Conservation (phyloP, 768 basidiomycete species). For the Hypholoma fasciculare region DNA sequence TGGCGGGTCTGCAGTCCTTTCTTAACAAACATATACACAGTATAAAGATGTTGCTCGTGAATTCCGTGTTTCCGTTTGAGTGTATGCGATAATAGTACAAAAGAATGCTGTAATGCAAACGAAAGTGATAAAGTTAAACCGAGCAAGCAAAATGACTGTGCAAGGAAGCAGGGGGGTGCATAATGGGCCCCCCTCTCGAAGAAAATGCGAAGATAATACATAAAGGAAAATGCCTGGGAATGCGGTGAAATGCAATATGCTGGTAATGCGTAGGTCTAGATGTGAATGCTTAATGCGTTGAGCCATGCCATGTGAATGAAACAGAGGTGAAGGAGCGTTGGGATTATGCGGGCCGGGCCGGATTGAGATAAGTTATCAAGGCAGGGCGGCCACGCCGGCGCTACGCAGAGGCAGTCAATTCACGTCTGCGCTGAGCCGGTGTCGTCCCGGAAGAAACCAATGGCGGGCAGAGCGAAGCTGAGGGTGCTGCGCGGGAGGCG, state of each 20-base stretch:
- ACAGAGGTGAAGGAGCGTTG: background rate
- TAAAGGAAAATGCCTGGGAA: slow-evolving; percentile 1
- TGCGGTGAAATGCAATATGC: background rate
- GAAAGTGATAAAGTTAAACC: slow-evolving; percentile 7
- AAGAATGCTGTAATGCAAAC: slow-evolving; percentile 2
- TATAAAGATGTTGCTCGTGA: background rate
- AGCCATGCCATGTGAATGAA: background rate
- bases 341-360: background rate
- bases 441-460: slow-evolving; percentile 57
- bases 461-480: slow-evolving; percentile 41
- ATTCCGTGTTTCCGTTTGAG: background rate
- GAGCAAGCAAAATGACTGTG: slow-evolving; percentile 13
- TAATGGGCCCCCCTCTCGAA: slow-evolving; percentile 7
- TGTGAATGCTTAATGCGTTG: background rate
- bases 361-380: background rate
- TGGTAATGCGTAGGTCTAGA: background rate
- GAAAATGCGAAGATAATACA: slow-evolving; percentile 19
- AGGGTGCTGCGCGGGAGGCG: slow-evolving; percentile 18
- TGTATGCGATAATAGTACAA: slow-evolving; percentile 5
- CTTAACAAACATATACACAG: background rate
- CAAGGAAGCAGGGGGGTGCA: slow-evolving; percentile 5
- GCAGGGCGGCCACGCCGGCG: background rate
- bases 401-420: background rate
- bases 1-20: background rate
- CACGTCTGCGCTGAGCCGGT: slow-evolving; percentile 39